Evolutionary conservation across 116 monocot species (phyloP), one percentile per base, ranked within the genome.

Genomic region (Phalaenopsis hybrid): DNA sequence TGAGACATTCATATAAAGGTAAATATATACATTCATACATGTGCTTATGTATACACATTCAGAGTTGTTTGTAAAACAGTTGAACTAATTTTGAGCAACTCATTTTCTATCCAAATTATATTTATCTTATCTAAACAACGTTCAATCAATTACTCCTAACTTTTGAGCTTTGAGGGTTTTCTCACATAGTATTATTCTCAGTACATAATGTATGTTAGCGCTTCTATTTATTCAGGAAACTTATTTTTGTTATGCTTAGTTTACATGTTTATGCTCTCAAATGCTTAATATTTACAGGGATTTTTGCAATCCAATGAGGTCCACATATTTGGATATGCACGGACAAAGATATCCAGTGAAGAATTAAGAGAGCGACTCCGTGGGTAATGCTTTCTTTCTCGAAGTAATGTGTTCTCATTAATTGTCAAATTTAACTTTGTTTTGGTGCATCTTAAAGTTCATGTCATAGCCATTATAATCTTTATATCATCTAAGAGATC

Each of bases 311-410:
- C 94, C 55, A 82, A 85, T 79, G 94, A 97, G 81, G 94, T 97
- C 28, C 92, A 90, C 80, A 97, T 97, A 83, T 94, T 97, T 88
- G 97, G 97, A 80, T 97, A 97, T 91, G 97, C 97, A 6, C 85
- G 97, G 84, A 89, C 97, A 81, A 94, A 97, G 76, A 84, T 97
- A 74, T 86, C 97, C 73, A 89, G 86, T 83, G 90, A 97, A 82
- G 94, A 85, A 48, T 81, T 97, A 72, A 94, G 97, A 85, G 86
- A 91, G n/a, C 92, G 94, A 21, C 89, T 97, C 75, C 92, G 87
- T 72, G 94, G 92, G 97, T 97, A 78, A 89, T 90, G 61, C 73
- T 34, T 84, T 59, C 44, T 81, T 77, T 6, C 44, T 77, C 6
- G 0, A n/a, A 23, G 46, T 75, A 65, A 65, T 3, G 16, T 55